Percentiles rank a stretch among this genome's conserved stretches.
Conservation (phyloP, 208 protist genomes). For the Leishmania amazonensis region DNA sequence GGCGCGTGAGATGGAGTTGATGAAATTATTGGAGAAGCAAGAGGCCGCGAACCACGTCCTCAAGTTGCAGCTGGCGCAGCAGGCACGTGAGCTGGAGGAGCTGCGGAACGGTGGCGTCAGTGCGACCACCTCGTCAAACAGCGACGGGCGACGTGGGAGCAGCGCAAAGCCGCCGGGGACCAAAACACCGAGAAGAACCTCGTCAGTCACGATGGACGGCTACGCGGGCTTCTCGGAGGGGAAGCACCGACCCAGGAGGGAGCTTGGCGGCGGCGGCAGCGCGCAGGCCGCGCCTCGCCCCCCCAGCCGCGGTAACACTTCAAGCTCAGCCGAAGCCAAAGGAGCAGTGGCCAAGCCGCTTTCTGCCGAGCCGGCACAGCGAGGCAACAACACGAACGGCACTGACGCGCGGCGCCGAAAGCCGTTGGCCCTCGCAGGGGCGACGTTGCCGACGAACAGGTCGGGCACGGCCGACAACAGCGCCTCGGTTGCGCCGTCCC, state of each 20-base stretch:
- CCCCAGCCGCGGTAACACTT: background rate
- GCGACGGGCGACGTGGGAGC: background rate
- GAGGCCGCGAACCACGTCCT: constrained; percentile 62
- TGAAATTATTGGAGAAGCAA: constrained; percentile 50
- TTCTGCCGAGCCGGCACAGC: background rate
- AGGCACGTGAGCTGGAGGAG: constrained; percentile 53
- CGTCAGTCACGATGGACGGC: background rate
- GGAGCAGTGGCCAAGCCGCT: background rate
- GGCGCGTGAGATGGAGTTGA: constrained; percentile 44
- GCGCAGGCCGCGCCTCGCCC: background rate
- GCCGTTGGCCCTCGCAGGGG: background rate
- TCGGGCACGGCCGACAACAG: background rate
- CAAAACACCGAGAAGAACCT: background rate
- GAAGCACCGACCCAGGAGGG: background rate
- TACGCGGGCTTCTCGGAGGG: constrained; percentile 10
- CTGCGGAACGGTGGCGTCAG: constrained; percentile 13
- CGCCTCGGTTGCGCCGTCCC: constrained; percentile 1
- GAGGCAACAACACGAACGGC: background rate
- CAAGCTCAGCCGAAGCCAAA: background rate
- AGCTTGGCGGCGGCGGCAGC: background rate
- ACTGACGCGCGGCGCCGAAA: background rate
- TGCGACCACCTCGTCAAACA: background rate
- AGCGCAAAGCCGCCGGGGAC: background rate
- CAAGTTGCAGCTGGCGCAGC: constrained; percentile 46
- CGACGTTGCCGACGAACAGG: constrained; percentile 7